Conservation (phyloP, 2,329 filamentous ascomycete genomes). For the Claviceps pazoutovae region DNA sequence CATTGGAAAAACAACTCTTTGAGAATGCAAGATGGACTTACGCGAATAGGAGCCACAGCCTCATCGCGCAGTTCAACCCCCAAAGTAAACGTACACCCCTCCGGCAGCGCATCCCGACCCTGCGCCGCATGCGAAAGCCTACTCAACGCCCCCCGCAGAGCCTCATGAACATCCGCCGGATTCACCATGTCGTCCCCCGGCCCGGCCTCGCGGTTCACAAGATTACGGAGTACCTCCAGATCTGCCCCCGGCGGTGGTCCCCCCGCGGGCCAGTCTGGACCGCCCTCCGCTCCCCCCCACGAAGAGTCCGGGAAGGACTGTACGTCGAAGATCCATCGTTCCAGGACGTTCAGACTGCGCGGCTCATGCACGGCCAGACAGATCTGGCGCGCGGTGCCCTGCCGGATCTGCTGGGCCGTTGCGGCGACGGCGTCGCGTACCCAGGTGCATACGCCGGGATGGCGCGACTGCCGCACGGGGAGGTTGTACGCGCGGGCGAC, state of each 20-base stretch:
- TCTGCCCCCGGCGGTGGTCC: neutral
- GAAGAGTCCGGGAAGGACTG: constrained; percentile 29
- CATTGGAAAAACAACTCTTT: too few species aligned
- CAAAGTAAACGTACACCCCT: constrained; percentile 60
- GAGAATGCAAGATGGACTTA: constrained; percentile 19
- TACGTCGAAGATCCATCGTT: constrained; percentile 49
- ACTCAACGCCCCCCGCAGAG: constrained; percentile 53
- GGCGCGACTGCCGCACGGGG: constrained; percentile 70
- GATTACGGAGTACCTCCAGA: neutral
- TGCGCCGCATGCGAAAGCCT: constrained; percentile 47
- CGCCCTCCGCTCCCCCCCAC: neutral
- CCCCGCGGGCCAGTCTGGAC: neutral
- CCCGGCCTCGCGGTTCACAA: constrained; percentile 15
- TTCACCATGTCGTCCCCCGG: constrained; percentile 23
- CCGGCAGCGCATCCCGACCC: constrained; percentile 42
- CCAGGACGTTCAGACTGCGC: constrained; percentile 29
- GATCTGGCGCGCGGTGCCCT: constrained; percentile 32
- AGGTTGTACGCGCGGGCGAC: constrained; percentile 71
- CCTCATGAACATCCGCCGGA: constrained; percentile 53
- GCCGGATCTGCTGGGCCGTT: constrained; percentile 54
- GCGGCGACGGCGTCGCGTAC: constrained; percentile 67
- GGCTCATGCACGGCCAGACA: constrained; percentile 33
- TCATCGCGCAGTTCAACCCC: constrained; percentile 57
- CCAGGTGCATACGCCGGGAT: constrained; percentile 77
- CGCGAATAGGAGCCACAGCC: constrained; percentile 41